Conservation (phyloP, 306 rosid species). For the Pterocarpus santalinus region DNA sequence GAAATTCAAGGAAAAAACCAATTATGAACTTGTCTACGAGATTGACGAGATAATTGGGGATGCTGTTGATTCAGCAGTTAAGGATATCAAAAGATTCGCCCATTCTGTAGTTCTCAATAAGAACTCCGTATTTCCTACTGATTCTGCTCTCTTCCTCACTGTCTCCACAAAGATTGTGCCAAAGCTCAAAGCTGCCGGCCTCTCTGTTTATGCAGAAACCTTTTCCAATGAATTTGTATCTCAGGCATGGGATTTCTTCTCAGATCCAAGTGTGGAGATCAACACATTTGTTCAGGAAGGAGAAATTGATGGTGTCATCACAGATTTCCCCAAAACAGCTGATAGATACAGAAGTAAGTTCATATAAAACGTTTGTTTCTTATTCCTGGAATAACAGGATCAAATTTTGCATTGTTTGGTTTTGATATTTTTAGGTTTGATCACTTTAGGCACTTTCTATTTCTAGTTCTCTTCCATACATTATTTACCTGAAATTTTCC, state of each 20-base stretch:
- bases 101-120: slow-evolving; percentile 72
- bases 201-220: slow-evolving; percentile 71
- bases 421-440: slow-evolving; percentile 6
- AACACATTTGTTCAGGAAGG: slow-evolving; percentile 60
- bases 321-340: slow-evolving; percentile 83
- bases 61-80: slow-evolving; percentile 52
- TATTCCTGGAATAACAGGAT: not conserved
- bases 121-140: slow-evolving; percentile 56
- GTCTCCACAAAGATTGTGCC: slow-evolving; percentile 51
- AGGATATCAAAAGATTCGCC: slow-evolving; percentile 73
- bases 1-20: slow-evolving; percentile 61
- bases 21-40: slow-evolving; percentile 74
- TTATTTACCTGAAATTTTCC: not conserved
- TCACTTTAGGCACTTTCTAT: not conserved
- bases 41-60: slow-evolving; percentile 60
- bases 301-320: slow-evolving; percentile 70
- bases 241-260: slow-evolving; percentile 87
- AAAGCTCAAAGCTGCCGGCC: slow-evolving; percentile 56
- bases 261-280: slow-evolving; percentile 85
- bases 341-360: slow-evolving; percentile 86
- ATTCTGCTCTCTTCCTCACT: slow-evolving; percentile 17
- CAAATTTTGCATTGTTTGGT: not conserved
- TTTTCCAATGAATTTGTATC: slow-evolving; percentile 89
- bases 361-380: slow-evolving; percentile 33
- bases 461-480: slow-evolving; percentile 1